Evolutionary conservation across 2,329 filamentous ascomycete genomes (phyloP).

Genomic region (Penicillium sp.): DNA sequence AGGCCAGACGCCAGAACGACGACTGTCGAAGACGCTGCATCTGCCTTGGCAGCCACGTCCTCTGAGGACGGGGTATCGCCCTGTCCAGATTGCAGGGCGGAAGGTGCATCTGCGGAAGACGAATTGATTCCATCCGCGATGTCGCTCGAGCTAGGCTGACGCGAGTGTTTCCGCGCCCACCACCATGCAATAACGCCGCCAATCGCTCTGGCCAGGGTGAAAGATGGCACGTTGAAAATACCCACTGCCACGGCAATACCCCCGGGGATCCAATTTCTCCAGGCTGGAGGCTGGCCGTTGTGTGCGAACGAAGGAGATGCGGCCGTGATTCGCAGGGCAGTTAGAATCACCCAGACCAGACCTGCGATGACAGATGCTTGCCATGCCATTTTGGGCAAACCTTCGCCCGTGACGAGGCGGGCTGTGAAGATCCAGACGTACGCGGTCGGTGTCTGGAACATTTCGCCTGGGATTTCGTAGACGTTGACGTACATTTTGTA

Average conservation of each 20-base stretch:
- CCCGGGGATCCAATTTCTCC: constrained; percentile 79
- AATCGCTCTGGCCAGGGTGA: constrained; percentile 83
- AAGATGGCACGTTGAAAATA: constrained; percentile 97
- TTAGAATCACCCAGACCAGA: constrained; percentile 70
- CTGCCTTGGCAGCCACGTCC: constrained; percentile 30
- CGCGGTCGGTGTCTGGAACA: constrained; percentile 92
- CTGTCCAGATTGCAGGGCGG: constrained; percentile 2
- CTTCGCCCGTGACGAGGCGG: constrained; percentile 85
- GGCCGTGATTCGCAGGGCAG: constrained; percentile 66
- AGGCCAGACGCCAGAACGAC: constrained; percentile 89
- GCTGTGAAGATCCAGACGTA: constrained; percentile 99
- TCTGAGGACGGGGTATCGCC: constrained; percentile 44
- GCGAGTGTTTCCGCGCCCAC: constrained; percentile 61
- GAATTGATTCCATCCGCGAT: background rate
- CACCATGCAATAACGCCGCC: constrained; percentile 78
- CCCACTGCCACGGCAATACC: constrained; percentile 89
- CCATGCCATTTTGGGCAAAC: constrained; percentile 78
- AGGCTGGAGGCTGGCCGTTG: constrained; percentile 48
- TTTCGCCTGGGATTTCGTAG: constrained; percentile 81
- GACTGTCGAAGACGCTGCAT: constrained; percentile 60
- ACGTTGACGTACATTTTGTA: constrained; percentile 90
- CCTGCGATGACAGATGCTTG: constrained; percentile 79
- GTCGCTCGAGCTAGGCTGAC: background rate
- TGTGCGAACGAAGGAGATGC: constrained; percentile 35
- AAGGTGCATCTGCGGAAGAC: background rate